Base-by-base conservation (phyloP, 164 flowering plant genomes). In the Nymphaea colorata region DNA sequence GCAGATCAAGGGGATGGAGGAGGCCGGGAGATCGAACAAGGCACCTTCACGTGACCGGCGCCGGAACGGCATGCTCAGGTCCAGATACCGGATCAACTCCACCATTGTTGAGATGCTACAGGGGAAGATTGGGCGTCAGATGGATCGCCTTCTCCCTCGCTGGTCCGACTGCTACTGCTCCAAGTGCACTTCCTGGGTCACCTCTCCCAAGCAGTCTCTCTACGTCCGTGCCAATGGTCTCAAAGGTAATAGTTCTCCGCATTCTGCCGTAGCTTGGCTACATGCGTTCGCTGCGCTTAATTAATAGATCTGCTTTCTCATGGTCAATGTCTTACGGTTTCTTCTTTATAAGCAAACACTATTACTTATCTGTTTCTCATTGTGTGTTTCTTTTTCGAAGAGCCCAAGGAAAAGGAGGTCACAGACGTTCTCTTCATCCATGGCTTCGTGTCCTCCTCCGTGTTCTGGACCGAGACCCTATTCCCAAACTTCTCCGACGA, bases 111-210 rank as follows among this genome's bases (percentile, higher is more conserved):
- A 91, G 75, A 89, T 90, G 92, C 78, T 94, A 6, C 90, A 88
- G 66, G 96, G 87, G 4, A 88, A 83, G 82, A 78, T 88, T 51
- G 84, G 84, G 12, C 80, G 86, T 43, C 57, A 51, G 57, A 51
- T 7, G 57, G 65, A 73, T 3, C 80, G 76, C 61, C 89, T 81
- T 1, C 68, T 81, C 18, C 89, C 95, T 2, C 72, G 99, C 64
- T 94, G 99, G 99, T 91, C 97, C 4, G 99, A 94, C 67, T 94
- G 99, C 64, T 85, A 87, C 73, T 91, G 97, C 68, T 67, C 69
- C 14, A 69, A 79, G 61, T 94, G 97, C 73, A 84, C 70, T 59
- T 79, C 82, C n/a, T 90, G 96, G 96, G 66, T 74, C 43, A 74
- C 85, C 51, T 79, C 86, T 43, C 67, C 70, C 70, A 80, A 82